A percentile compares a stretch with the other conserved stretches of the same genome.
phyloP scores from a whole-genome alignment of 768 basidiomycete genomes.

The Terana coerulea region DNA sequence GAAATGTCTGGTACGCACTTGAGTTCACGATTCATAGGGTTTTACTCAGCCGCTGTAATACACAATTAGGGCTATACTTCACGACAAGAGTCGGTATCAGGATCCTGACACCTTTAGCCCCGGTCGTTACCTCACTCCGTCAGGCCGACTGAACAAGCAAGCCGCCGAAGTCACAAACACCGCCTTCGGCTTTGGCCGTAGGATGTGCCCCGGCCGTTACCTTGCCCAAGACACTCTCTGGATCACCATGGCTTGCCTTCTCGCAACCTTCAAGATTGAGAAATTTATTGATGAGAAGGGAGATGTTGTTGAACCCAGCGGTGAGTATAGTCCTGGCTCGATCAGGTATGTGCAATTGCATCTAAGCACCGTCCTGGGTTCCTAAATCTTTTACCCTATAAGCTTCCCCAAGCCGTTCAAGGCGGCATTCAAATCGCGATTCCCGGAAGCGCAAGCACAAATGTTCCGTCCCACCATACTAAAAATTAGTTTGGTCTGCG shows the following conservation, averaged over 20 bases:
- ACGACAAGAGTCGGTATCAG: constrained; percentile 23
- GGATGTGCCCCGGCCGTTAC: constrained; percentile 20
- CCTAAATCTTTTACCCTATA: neutral
- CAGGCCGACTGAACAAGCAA: neutral
- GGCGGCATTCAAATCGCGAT: neutral
- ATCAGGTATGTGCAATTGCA: neutral
- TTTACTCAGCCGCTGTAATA: too few relatives aligned
- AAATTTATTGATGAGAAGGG: constrained; percentile 15
- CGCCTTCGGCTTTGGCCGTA: constrained; percentile 15
- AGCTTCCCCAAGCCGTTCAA: neutral
- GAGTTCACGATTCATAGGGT: too few relatives aligned
- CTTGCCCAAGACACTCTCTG: constrained; percentile 17
- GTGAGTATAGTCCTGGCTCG: neutral
- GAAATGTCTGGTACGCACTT: too few relatives aligned
- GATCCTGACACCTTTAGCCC: constrained; percentile 27
- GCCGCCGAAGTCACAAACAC: constrained; percentile 7
- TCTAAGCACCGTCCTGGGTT: neutral
- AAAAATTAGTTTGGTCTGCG: too few relatives aligned
- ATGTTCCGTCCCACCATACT: too few relatives aligned
- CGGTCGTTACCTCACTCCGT: constrained; percentile 21
- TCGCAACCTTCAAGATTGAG: constrained; percentile 18
- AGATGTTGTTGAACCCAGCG: neutral
- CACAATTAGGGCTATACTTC: constrained; percentile 29
- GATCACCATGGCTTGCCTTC: constrained; percentile 13
- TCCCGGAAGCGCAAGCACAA: neutral